Conservation (phyloP, 2,329 filamentous ascomycete genomes). For the Colletotrichum nymphaeae region DNA sequence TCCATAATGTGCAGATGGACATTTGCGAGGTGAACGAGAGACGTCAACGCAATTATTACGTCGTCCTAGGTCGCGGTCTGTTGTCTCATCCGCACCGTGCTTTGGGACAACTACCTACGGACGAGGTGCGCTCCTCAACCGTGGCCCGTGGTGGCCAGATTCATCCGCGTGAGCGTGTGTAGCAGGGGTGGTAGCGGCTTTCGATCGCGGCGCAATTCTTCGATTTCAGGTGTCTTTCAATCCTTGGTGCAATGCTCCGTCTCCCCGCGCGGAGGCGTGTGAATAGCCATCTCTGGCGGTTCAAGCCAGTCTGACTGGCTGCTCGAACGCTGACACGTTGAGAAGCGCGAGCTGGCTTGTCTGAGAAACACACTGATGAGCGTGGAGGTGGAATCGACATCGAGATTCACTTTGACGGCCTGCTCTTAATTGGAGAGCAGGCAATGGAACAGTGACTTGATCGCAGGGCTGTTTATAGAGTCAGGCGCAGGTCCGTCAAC, state of each 20-base stretch:
- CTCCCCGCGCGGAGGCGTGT: slow-evolving; percentile 35
- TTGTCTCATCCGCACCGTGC: slow-evolving; percentile 20
- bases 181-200: slow-evolving; percentile 27
- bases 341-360: slow-evolving; percentile 23
- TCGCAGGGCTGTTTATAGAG: slow-evolving; percentile 5
- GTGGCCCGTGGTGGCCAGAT: slow-evolving; percentile 23
- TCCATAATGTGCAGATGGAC: not conserved
- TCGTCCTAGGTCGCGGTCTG: not conserved
- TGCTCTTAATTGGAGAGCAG: not conserved
- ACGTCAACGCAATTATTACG: not conserved
- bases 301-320: slow-evolving; percentile 3
- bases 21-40: not conserved
- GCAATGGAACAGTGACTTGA: not conserved
- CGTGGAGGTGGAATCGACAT: slow-evolving; percentile 19
- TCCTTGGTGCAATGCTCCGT: slow-evolving; percentile 20
- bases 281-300: slow-evolving; percentile 15
- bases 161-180: slow-evolving; percentile 27
- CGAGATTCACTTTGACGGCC: slow-evolving; percentile 23
- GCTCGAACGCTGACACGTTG: slow-evolving; percentile 28
- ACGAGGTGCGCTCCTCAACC: slow-evolving; percentile 19
- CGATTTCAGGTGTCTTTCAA: slow-evolving; percentile 33
- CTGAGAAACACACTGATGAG: slow-evolving; percentile 4
- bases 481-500: not conserved
- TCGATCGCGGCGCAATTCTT: slow-evolving; percentile 36
- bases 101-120: not conserved